Evolutionary conservation across 2,329 filamentous ascomycete species (phyloP).

Genomic region (Arthrinium puccinioides): DNA sequence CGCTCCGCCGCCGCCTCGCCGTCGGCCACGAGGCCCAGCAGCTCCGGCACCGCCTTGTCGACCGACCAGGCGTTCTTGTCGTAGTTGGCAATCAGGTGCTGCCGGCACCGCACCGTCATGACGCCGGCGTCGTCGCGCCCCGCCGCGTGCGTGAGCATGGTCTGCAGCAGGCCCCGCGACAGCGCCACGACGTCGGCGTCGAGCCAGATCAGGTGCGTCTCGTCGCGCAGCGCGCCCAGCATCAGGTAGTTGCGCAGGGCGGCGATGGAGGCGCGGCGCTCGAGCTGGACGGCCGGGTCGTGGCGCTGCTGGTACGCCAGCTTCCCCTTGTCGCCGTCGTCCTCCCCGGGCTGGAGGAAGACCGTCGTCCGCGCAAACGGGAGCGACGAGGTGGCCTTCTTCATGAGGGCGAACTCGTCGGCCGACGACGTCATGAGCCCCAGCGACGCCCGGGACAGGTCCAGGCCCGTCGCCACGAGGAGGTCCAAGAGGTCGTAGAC

Average conservation of each 20-base stretch:
- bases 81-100: constrained; percentile 23
- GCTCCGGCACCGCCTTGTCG: constrained; percentile 7
- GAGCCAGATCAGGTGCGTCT: constrained; percentile 26
- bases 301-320: constrained; percentile 15
- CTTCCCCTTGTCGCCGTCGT: constrained; percentile 9
- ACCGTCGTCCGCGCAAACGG: constrained; percentile 18
- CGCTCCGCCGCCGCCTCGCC: constrained; percentile 9
- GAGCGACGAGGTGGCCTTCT: constrained; percentile 12
- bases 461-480: constrained; percentile 16
- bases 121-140: constrained; percentile 19
- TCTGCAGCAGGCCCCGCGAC: constrained; percentile 20
- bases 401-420: constrained; percentile 16
- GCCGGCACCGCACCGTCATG: constrained; percentile 24
- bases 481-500: constrained; percentile 21
- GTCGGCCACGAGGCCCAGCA: constrained; percentile 13
- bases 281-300: constrained; percentile 13
- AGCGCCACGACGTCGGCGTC: constrained; percentile 28
- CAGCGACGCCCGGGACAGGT: constrained; percentile 16
- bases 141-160: constrained; percentile 21
- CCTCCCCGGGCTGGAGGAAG: constrained; percentile 14
- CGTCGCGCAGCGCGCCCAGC: constrained; percentile 19
- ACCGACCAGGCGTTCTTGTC: constrained; percentile 28
- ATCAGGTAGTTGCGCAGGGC: constrained; percentile 25
- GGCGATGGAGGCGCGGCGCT: constrained; percentile 19
- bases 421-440: constrained; percentile 18